phyloP scores from a whole-genome alignment of 2,329 filamentous ascomycete species.

The Penicillium hordei region DNA sequence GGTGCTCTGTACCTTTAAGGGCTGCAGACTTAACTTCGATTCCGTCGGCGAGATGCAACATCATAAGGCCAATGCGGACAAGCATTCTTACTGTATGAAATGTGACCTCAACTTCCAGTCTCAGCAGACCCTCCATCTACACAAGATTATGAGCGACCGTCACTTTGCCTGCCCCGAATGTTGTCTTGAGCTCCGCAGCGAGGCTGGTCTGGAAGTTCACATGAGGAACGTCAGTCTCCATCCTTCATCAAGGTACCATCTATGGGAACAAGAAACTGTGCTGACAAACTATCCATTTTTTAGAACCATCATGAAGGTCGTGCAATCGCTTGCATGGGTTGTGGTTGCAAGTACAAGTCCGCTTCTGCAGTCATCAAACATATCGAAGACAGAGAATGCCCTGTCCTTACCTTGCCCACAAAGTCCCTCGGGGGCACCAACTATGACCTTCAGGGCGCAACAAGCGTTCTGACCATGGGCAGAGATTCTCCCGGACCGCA shows the following conservation, averaged over 20 bases:
- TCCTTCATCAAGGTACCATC: not conserved
- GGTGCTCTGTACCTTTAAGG: constrained; percentile 47
- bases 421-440: constrained; percentile 33
- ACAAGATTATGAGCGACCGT: constrained; percentile 49
- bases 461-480: not conserved
- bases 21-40: constrained; percentile 50
- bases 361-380: constrained; percentile 54
- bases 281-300: not conserved
- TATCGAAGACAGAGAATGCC: constrained; percentile 55
- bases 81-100: constrained; percentile 42
- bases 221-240: constrained; percentile 48
- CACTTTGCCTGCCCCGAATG: constrained; percentile 59
- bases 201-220: constrained; percentile 53
- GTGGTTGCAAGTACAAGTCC: constrained; percentile 48
- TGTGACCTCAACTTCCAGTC: constrained; percentile 50
- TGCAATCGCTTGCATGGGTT: constrained; percentile 51
- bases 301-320: constrained; percentile 53
- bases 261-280: not conserved
- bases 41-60: constrained; percentile 48
- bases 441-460: not conserved
- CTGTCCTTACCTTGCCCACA: constrained; percentile 41
- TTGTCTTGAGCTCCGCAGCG: constrained; percentile 55
- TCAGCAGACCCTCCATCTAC: constrained; percentile 47
- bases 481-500: not conserved
- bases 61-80: constrained; percentile 50